Percentiles rank a stretch among this genome's conserved stretches.
These are phyloP conservation scores for thale cress (Arabidopsis thaliana) DNA, from an alignment of 345 rosid species.

Conservation along the genomic window DNA sequence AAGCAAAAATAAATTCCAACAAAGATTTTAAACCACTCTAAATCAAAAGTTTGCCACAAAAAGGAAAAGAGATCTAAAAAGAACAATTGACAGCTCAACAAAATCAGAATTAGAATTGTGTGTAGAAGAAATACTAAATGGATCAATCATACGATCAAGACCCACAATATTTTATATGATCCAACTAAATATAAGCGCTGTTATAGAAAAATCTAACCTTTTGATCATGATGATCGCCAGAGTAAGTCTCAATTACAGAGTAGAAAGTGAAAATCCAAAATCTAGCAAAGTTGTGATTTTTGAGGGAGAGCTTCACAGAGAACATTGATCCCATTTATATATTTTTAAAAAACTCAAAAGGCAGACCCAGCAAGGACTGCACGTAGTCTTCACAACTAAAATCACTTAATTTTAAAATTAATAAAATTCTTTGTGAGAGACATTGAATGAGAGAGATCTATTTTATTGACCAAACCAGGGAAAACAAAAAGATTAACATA, in stretches of 20 bases:
- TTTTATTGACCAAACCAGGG: conserved; percentile 10
- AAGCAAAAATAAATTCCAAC: neutral
- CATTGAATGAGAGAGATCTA: conserved; percentile 40
- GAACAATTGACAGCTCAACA: conserved; percentile 30
- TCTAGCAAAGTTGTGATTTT: conserved; percentile 2
- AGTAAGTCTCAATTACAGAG: conserved; percentile 27
- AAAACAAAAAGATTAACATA: conserved; percentile 9
- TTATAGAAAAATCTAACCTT: conserved; percentile 27
- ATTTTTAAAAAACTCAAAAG: neutral
- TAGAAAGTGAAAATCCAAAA: conserved; percentile 22
- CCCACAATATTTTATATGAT: conserved; percentile 12
- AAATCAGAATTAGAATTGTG: conserved; percentile 5
- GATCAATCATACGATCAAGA: conserved; percentile 29
- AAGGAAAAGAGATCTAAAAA: conserved; percentile 42
- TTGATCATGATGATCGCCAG: conserved; percentile 15
- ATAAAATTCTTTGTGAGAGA: conserved; percentile 13
- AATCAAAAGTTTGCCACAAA: conserved; percentile 6
- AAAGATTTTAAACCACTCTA: conserved; percentile 3
- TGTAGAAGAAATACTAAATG: neutral
- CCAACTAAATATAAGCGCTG: neutral
- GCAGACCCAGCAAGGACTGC: conserved; percentile 48
- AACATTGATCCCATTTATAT: conserved; percentile 34
- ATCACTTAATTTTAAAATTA: conserved; percentile 4
- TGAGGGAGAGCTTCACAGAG: conserved; percentile 40
- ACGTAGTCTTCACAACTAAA: conserved; percentile 44